Percentiles rank a stretch among this genome's conserved stretches.
These are phyloP conservation scores for Russula virescens DNA, from an alignment of 768 basidiomycete species.

Conservation along the genomic window DNA sequence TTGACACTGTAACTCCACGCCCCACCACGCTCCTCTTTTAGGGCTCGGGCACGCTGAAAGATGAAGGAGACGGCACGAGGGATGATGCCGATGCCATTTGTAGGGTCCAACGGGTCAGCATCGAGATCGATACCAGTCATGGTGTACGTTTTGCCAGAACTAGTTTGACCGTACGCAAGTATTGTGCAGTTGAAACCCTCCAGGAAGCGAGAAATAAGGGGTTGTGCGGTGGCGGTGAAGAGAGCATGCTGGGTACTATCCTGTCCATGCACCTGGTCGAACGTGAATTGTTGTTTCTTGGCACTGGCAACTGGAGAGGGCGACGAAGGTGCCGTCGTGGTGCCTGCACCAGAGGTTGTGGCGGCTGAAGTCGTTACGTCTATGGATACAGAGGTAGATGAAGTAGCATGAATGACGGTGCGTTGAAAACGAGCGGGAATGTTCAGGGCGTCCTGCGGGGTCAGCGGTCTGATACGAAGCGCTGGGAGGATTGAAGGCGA, in stretches of 20 bases:
- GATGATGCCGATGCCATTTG: conserved; percentile 89
- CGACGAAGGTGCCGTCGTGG: conserved; percentile 37
- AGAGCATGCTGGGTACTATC: conserved; percentile 78
- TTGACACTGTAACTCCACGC: conserved; percentile 77
- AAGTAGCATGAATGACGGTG: conserved; percentile 73
- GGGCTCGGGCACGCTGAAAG: conserved; percentile 69
- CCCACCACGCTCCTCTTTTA: conserved; percentile 68
- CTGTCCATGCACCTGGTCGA: conserved; percentile 93
- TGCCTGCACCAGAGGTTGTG: conserved; percentile 45
- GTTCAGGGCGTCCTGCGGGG: conserved; percentile 72
- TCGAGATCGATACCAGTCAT: conserved; percentile 97
- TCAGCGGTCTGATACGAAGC: conserved; percentile 85
- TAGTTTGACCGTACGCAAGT: conserved; percentile 96
- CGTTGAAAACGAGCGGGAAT: conserved; percentile 95
- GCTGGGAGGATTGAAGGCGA: conserved; percentile 39
- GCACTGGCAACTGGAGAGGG: conserved; percentile 33
- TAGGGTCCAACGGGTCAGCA: conserved; percentile 73
- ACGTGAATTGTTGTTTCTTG: conserved; percentile 84
- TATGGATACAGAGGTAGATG: conserved; percentile 72
- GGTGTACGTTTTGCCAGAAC: conserved; percentile 94
- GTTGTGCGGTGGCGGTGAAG: conserved; percentile 79
- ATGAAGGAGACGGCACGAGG: conserved; percentile 89
- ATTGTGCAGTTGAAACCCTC: conserved; percentile 98
- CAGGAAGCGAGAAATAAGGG: conserved; percentile 79
- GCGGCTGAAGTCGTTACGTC: conserved; percentile 59